phyloP scores from a whole-genome alignment of 371 early-diverging fungal genomes.

The Dentiscutata heterogama region DNA sequence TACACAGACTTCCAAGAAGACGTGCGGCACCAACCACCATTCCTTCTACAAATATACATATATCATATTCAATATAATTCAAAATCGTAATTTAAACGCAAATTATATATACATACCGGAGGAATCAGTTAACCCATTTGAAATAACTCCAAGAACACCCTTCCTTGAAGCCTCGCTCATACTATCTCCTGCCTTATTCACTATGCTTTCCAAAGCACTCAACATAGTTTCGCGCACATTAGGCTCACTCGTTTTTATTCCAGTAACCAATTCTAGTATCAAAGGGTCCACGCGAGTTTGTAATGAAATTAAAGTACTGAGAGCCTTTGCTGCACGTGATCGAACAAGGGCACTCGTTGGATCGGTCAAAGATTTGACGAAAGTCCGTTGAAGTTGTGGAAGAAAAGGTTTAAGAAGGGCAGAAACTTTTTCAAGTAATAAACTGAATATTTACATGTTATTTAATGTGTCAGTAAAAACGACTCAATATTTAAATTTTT shows the following conservation, averaged over 20 bases:
- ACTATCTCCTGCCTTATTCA: constrained; percentile 64
- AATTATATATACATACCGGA: constrained; percentile 48
- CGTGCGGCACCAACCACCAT: constrained; percentile 58
- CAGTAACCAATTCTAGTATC: constrained; percentile 81
- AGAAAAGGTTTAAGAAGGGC: constrained; percentile 94
- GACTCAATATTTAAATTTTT: neutral
- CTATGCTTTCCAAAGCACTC: constrained; percentile 69
- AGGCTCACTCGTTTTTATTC: constrained; percentile 70
- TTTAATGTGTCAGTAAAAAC: neutral
- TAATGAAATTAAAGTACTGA: constrained; percentile 81
- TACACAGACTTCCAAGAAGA: constrained; percentile 65
- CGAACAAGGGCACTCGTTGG: constrained; percentile 75
- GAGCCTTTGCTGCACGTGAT: constrained; percentile 82
- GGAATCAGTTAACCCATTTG: constrained; percentile 59
- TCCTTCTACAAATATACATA: constrained; percentile 46
- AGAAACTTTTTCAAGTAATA: constrained; percentile 85
- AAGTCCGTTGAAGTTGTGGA: constrained; percentile 97
- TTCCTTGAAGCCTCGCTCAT: constrained; percentile 71
- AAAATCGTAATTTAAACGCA: neutral
- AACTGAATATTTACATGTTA: constrained; percentile 50
- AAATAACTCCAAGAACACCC: constrained; percentile 62
- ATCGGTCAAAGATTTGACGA: constrained; percentile 91
- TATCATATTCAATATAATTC: constrained; percentile 2
- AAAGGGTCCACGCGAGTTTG: constrained; percentile 91
- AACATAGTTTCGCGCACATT: constrained; percentile 72